These are phyloP conservation scores for Exophiala oligosperma DNA, from an alignment of 2,329 filamentous ascomycete genomes.

Conservation along the genomic window DNA sequence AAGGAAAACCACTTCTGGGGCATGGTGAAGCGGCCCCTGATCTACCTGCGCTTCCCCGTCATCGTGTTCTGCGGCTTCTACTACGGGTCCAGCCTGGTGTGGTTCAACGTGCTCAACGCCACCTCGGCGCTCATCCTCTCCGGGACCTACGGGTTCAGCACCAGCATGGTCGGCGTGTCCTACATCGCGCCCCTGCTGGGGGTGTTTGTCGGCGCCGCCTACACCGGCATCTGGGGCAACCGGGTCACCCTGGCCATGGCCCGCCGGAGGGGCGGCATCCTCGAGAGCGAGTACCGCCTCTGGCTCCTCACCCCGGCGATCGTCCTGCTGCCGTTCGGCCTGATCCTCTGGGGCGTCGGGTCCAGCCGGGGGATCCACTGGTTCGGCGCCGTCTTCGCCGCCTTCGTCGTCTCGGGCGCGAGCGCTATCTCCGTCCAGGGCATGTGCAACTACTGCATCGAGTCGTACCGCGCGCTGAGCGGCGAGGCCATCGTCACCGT, in stretches of 20 bases:
- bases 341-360: constrained; percentile 46
- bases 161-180: constrained; percentile 30
- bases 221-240: constrained; percentile 27
- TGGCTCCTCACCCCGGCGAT: constrained; percentile 33
- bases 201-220: constrained; percentile 19
- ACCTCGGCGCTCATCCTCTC: constrained; percentile 31
- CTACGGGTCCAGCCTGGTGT: constrained; percentile 40
- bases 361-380: constrained; percentile 49
- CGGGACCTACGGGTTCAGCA: constrained; percentile 32
- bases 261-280: constrained; percentile 25
- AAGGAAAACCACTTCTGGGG: not conserved
- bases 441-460: constrained; percentile 44
- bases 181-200: constrained; percentile 27
- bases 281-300: constrained; percentile 31
- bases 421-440: constrained; percentile 36
- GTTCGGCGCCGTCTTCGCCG: constrained; percentile 47
- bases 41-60: constrained; percentile 34
- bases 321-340: constrained; percentile 39
- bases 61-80: constrained; percentile 42
- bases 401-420: constrained; percentile 27
- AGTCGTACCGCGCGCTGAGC: constrained; percentile 49
- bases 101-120: constrained; percentile 36
- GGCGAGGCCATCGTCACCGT: constrained; percentile 53
- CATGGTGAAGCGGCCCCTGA: constrained; percentile 16
- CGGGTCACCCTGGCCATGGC: constrained; percentile 26